A percentile compares a stretch with the other conserved stretches of the same genome.
Evolutionary conservation across 139 green algal species (phyloP).

Genomic region (Chlorella sp.): DNA sequence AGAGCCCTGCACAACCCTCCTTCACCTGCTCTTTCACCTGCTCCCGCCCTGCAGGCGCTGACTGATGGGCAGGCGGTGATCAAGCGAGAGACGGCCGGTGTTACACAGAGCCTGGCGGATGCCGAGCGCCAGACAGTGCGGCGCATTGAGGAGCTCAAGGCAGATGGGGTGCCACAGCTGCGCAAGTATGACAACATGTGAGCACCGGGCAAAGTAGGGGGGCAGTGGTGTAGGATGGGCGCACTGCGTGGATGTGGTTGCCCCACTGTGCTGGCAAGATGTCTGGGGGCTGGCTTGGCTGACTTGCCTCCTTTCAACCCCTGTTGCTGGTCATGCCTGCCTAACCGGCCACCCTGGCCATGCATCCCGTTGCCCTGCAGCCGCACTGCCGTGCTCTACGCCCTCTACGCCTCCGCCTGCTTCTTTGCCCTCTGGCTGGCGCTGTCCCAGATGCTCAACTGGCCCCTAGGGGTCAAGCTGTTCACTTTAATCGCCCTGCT

Average conservation of each 20-base stretch:
- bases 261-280: background rate
- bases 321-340: background rate
- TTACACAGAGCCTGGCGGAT: background rate
- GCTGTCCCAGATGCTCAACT: constrained; percentile 24
- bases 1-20: background rate
- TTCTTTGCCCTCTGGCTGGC: constrained; percentile 9
- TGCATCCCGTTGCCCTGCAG: background rate
- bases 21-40: background rate
- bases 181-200: constrained; percentile 21
- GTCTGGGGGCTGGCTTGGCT: background rate
- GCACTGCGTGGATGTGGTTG: background rate
- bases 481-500: constrained; percentile 36
- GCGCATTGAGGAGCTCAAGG: constrained; percentile 9
- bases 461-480: background rate
- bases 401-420: constrained; percentile 15
- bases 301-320: no score
- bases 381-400: constrained; percentile 33
- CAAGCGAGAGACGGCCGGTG: background rate
- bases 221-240: background rate
- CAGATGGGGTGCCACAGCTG: background rate
- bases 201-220: background rate
- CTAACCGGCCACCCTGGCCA: background rate
- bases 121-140: constrained; percentile 17
- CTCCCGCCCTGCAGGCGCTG: background rate
- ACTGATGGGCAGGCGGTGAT: background rate